Evolutionary conservation across 176 grass and related monocot genomes (phyloP).

Genomic region (Cenchrus americanus): DNA sequence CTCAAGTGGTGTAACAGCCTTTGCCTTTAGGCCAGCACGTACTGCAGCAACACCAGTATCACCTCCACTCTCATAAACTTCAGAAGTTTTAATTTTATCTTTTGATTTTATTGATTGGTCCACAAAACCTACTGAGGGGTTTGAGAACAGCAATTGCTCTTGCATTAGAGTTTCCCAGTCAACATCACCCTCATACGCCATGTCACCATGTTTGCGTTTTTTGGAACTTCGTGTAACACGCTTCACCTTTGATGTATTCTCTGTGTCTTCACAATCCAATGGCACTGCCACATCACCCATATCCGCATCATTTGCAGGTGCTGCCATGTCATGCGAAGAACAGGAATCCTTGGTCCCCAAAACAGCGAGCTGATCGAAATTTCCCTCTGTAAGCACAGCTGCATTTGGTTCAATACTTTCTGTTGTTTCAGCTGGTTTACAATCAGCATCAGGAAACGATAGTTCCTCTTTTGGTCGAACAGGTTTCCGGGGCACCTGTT

Average conservation of each 20-base stretch:
- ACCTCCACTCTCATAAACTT: constrained; percentile 46
- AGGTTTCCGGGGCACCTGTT: constrained; percentile 44
- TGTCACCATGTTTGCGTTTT: constrained; percentile 84
- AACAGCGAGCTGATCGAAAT: constrained; percentile 37
- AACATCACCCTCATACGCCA: constrained; percentile 91
- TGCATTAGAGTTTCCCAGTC: constrained; percentile 92
- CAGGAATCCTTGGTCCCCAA: constrained; percentile 49
- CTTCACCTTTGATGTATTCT: constrained; percentile 55
- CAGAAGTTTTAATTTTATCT: constrained; percentile 51
- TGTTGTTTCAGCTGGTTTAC: constrained; percentile 39
- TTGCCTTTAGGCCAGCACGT: constrained; percentile 78
- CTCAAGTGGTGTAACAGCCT: constrained; percentile 76
- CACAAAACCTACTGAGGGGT: constrained; percentile 44
- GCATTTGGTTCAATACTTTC: constrained; percentile 43
- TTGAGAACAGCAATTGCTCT: constrained; percentile 75
- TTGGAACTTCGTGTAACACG: constrained; percentile 53
- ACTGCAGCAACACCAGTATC: constrained; percentile 67
- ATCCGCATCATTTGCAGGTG: constrained; percentile 50
- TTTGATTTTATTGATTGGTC: constrained; percentile 62
- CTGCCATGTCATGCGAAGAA: constrained; percentile 35
- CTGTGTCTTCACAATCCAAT: constrained; percentile 44
- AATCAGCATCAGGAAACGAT: constrained; percentile 35
- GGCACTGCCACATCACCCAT: constrained; percentile 39
- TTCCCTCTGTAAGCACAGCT: constrained; percentile 38
- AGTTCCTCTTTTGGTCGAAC: constrained; percentile 37